Base-by-base conservation (phyloP, 2,329 filamentous ascomycete genomes). In the Apiospora koreana region DNA sequence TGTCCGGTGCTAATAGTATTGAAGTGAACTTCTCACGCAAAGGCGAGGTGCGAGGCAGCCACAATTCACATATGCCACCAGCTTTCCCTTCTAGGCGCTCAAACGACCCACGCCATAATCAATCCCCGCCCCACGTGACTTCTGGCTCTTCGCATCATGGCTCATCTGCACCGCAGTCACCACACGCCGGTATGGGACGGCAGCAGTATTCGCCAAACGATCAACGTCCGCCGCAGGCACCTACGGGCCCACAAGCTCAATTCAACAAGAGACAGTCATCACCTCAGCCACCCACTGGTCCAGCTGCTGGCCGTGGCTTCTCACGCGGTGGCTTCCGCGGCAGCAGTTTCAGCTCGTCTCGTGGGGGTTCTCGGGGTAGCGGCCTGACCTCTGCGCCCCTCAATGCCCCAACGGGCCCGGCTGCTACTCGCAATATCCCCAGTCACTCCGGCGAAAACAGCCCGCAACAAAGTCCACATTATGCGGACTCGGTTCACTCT, bases 201-300 rank as follows among this genome's bases (percentile, higher is more conserved):
- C 86, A 81, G 72, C 83, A 82, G 71, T 81, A 79, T 70, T 83
- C 81, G 18, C 80, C 83, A 67, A 74, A 76, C 71, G 77, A 88
- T 41, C 91, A 91, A 80, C 91, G 91, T 58, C 85, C 87, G 25
- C 86, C 90, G 41, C 86, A 87, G 35, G 91, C 92, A 76, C 82
- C 87, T 54, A 87, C 89, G 71, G 83, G 83, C 54, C 84, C 82
- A 41, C 85, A 88, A 43, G 64, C 64, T 18, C 54, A 62, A 62
- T 90, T 87, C 75, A 87, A 88, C 75, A 78, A 82, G 21, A 86
- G 85, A 72, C 83, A 82, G 70, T 86, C 86, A 2, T 86, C 88
- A 16, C 83, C 85, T 8, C 90, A 89, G 70, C 85, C 86, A 9
- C 86, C 89, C 16, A 86, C 86, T 1, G 89, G 87, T 6, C 88